These are phyloP conservation scores for Xylariales sp. DNA, from an alignment of 2,329 filamentous ascomycete species.

Conservation along the genomic window DNA sequence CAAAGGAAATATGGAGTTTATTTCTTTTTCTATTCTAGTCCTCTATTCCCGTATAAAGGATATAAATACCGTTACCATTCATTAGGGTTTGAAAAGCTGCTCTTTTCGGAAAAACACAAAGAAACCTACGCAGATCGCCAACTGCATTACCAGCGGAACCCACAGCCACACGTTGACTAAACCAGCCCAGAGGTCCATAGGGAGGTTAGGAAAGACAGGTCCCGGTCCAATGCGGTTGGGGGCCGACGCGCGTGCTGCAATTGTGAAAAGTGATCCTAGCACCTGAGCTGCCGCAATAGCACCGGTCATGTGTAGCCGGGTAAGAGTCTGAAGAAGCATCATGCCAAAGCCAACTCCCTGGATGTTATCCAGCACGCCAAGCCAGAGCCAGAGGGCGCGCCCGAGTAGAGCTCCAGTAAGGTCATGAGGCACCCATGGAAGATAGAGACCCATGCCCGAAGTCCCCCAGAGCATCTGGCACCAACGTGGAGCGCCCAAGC, in stretches of 20 bases:
- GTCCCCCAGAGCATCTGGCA: constrained; percentile 64
- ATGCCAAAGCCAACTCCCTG: constrained; percentile 66
- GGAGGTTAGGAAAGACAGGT: constrained; percentile 58
- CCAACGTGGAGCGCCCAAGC: constrained; percentile 62
- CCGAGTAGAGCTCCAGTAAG: constrained; percentile 51
- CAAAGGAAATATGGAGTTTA: too few relatives aligned
- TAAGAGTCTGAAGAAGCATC: constrained; percentile 62
- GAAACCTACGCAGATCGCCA: constrained; percentile 54
- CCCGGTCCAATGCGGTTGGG: constrained; percentile 59
- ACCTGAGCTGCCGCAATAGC: constrained; percentile 58
- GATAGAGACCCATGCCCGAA: constrained; percentile 53
- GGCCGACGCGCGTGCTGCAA: constrained; percentile 54
- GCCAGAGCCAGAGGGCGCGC: constrained; percentile 60
- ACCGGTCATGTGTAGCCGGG: constrained; percentile 60
- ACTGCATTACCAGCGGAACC: constrained; percentile 53
- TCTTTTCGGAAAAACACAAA: constrained; percentile 54
- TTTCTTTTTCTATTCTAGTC: too few relatives aligned
- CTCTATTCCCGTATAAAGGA: too few relatives aligned
- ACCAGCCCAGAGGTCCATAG: constrained; percentile 37
- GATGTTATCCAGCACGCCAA: constrained; percentile 60
- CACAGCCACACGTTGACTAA: constrained; percentile 54
- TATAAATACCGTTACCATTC: too few relatives aligned
- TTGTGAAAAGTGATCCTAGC: constrained; percentile 57
- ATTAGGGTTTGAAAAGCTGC: constrained; percentile 49
- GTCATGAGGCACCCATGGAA: constrained; percentile 58